phyloP scores from a whole-genome alignment of 208 protist genomes.

The Kentomonas sorsogonicus region DNA sequence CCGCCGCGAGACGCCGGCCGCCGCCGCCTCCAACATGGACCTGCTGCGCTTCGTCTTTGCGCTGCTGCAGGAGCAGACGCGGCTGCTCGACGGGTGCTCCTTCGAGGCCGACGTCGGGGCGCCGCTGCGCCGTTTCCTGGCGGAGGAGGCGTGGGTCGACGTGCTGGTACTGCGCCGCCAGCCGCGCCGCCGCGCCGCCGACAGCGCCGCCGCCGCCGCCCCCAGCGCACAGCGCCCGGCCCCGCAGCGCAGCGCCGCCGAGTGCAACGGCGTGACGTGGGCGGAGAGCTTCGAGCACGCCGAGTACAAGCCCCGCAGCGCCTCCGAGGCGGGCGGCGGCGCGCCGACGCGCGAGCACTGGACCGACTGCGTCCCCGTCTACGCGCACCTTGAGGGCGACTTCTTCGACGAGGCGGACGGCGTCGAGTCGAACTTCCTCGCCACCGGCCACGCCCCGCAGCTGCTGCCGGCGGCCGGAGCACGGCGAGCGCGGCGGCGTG shows the following conservation, averaged over 20 bases:
- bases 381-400: conserved; percentile 66
- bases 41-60: too few species aligned
- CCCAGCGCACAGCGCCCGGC: not conserved
- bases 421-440: conserved; percentile 49
- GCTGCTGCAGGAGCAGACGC: too few species aligned
- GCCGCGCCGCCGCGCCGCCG: conserved; percentile 5
- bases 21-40: too few species aligned
- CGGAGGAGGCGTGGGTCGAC: conserved; percentile 29
- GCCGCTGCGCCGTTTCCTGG: not conserved
- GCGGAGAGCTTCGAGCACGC: conserved; percentile 77
- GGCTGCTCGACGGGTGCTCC: too few species aligned
- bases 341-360: conserved; percentile 64
- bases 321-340: conserved; percentile 17
- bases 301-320: conserved; percentile 62
- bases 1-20: conserved; percentile 4
- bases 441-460: conserved; percentile 39
- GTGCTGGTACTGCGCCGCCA: conserved; percentile 43
- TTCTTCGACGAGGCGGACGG: conserved; percentile 30
- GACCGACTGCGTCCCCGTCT: conserved; percentile 66
- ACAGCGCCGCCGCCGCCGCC: not conserved
- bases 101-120: not conserved
- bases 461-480: conserved; percentile 4
- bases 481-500: conserved; percentile 5
- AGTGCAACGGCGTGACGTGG: conserved; percentile 27
- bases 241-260: not conserved